phyloP scores from a whole-genome alignment of 2,329 filamentous ascomycete species.

The Acrocalymma vagum region DNA sequence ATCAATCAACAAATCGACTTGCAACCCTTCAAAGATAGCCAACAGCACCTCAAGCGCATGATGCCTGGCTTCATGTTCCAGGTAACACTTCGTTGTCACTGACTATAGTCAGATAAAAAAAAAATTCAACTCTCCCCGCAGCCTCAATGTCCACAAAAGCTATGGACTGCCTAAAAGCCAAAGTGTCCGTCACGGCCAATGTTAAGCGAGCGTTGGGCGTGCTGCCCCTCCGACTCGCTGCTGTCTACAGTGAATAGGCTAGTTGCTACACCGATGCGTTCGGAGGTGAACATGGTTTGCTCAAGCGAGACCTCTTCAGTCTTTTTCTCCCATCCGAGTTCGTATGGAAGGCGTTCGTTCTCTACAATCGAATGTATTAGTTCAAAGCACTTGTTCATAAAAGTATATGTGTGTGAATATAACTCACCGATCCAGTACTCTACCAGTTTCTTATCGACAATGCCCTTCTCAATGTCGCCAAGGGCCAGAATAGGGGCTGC shows the following conservation, averaged over 20 bases:
- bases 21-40: too few relatives aligned
- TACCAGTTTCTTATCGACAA: slow-evolving; percentile 51
- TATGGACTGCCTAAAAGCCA: too few relatives aligned
- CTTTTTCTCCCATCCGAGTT: slow-evolving; percentile 51
- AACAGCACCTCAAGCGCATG: too few relatives aligned
- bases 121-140: too few relatives aligned
- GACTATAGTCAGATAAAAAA: too few relatives aligned
- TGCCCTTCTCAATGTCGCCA: slow-evolving; percentile 52
- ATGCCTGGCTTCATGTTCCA: too few relatives aligned
- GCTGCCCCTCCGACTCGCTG: too few relatives aligned
- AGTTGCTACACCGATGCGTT: slow-evolving; percentile 12
- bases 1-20: too few relatives aligned
- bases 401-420: slow-evolving; percentile 26
- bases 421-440: slow-evolving; percentile 59
- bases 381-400: slow-evolving; percentile 5
- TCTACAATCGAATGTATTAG: slow-evolving; percentile 31
- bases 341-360: slow-evolving; percentile 52
- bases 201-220: too few relatives aligned
- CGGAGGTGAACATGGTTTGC: slow-evolving; percentile 13
- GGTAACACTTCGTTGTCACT: too few relatives aligned
- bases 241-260: slow-evolving; percentile 12
- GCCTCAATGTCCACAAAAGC: too few relatives aligned
- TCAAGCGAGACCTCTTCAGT: slow-evolving; percentile 15
- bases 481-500: slow-evolving; percentile 61
- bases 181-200: too few relatives aligned